These are phyloP conservation scores for Cephalotrichum gorgonifer DNA, from an alignment of 2,329 filamentous ascomycete species.

Conservation along the genomic window DNA sequence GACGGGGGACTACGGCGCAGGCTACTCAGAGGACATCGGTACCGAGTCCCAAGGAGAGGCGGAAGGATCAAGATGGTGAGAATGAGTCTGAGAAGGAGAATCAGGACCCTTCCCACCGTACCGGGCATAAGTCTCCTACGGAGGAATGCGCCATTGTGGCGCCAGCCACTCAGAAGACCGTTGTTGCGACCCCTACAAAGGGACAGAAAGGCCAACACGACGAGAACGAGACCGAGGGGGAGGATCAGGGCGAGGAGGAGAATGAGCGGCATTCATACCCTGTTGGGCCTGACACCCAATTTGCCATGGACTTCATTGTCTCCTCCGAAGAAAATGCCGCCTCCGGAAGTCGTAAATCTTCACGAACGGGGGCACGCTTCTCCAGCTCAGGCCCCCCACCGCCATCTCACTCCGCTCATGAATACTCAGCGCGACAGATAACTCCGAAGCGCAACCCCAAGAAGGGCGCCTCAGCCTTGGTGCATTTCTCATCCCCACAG, in stretches of 20 bases:
- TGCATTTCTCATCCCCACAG: slow-evolving; percentile 2
- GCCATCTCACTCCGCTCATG: neutral
- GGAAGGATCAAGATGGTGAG: neutral
- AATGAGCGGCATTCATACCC: slow-evolving; percentile 11
- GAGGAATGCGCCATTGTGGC: slow-evolving; percentile 3
- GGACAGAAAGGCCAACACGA: neutral
- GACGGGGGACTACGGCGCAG: slow-evolving; percentile 3
- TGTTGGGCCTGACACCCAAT: slow-evolving; percentile 22
- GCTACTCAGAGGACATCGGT: neutral
- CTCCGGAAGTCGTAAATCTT: slow-evolving; percentile 2
- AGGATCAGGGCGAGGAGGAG: neutral
- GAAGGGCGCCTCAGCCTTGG: neutral
- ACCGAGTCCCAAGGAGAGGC: neutral
- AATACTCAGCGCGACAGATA: neutral
- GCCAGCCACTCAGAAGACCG: neutral
- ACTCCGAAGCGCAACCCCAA: neutral
- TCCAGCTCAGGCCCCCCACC: neutral
- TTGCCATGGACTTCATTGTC: slow-evolving; percentile 20
- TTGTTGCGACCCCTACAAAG: neutral
- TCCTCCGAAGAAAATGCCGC: slow-evolving; percentile 13
- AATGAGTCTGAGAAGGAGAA: slow-evolving; percentile 5
- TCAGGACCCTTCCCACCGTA: neutral
- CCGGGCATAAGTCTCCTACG: neutral
- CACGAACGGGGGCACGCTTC: neutral
- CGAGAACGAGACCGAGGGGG: slow-evolving; percentile 4